Evolutionary conservation across 495 filamentous ascomycete genomes (phyloP), one percentile per base, ranked within the genome.

Genomic region (Trichoderma reesei): DNA sequence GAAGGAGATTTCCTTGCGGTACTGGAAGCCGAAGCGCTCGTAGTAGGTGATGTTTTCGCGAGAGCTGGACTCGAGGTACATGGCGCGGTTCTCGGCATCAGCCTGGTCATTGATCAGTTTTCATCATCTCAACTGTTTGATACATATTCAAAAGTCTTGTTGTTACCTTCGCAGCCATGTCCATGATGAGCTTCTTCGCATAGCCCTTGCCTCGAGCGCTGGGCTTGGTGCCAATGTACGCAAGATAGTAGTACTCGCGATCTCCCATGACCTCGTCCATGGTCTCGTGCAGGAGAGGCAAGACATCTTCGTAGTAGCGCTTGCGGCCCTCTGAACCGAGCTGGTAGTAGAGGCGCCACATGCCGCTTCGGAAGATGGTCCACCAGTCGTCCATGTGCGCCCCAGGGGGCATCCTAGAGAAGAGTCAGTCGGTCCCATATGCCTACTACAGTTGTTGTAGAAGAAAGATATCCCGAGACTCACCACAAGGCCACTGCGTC

Each of bases 401-500:
- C 56, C 86, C 86, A 6, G 90, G 90, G 13, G 88, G 88, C 81
- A 91, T 84, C 89, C 89, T 92, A 69, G 65, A 65, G 64, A 41
- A 51, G 13, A 42, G 42, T 41, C 6, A 65, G 14, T 41, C 6
- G 59, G 14, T 36, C 14, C 46, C 48, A 62, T 26, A 26, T 26
- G 26, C 0, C 1, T 26, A 26, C 51, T 13, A 39, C 1, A 36
- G 38, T 18, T 42, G 13, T 63, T 36, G 37, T 31, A 10, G 51
- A 64, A 59, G 65, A 61, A 59, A 64, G 34, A 64, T 62, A 26
- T 26, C 33, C 18, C n/a, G 42, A 18, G 59, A 82, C 85, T 73
- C 80, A 91, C 89, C 89, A 93, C 42, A 93, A 79, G 64, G 88
- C 88, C 63, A 92, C 86, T 64, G 81, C 83, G 70, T 88, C 90